These are phyloP conservation scores for Pichia manshurica DNA, from an alignment of 805 yeast genomes.

Conservation along the genomic window DNA sequence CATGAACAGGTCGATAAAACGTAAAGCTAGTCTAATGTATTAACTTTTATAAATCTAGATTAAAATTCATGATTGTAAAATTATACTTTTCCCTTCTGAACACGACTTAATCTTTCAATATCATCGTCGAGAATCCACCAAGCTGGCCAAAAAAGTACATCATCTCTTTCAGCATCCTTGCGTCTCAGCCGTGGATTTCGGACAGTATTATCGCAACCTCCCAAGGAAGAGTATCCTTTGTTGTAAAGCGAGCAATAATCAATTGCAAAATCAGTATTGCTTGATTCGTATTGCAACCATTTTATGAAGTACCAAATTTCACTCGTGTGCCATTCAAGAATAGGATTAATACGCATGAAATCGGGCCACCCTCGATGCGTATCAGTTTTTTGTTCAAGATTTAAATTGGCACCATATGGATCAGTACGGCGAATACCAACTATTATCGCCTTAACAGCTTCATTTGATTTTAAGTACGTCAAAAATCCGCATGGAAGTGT, in stretches of 20 bases:
- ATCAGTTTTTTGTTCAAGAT: conserved; percentile 70
- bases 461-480: conserved; percentile 48
- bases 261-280: conserved; percentile 33
- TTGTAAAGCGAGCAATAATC: conserved; percentile 73
- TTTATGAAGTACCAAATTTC: conserved; percentile 74
- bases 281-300: conserved; percentile 39
- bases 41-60: too few species aligned
- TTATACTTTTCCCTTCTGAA: conserved; percentile 18
- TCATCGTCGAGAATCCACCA: conserved; percentile 54
- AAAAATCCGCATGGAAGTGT: conserved; percentile 53
- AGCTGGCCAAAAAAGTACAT: conserved; percentile 41
- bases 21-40: background rate
- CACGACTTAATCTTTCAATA: conserved; percentile 45
- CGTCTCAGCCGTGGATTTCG: conserved; percentile 58
- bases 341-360: conserved; percentile 80
- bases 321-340: conserved; percentile 78
- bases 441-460: conserved; percentile 61
- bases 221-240: conserved; percentile 82
- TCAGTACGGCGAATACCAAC: conserved; percentile 88
- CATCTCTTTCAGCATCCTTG: background rate
- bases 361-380: conserved; percentile 84
- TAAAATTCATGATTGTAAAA: too few species aligned
- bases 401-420: conserved; percentile 64
- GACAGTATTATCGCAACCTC: conserved; percentile 66
- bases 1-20: conserved; percentile 31